These are phyloP conservation scores for Puccinia coronata DNA, from an alignment of 1,284 basidiomycete genomes.

Conservation along the genomic window DNA sequence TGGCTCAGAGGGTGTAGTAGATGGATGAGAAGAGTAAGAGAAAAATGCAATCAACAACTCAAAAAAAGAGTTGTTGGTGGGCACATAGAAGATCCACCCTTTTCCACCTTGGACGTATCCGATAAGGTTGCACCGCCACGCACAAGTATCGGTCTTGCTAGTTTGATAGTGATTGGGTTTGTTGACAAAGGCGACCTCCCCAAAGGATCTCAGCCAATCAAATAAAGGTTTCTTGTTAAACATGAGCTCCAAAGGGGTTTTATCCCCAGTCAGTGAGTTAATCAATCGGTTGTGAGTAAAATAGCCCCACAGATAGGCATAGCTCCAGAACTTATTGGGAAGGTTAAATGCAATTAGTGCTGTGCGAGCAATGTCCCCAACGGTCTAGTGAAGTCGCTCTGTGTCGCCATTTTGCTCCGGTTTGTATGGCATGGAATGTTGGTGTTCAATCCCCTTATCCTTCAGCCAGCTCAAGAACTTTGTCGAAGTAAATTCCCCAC, in stretches of 20 bases:
- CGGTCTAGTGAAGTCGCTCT: constrained; percentile 18
- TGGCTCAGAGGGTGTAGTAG: not conserved
- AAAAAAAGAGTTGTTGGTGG: not conserved
- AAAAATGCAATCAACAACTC: not conserved
- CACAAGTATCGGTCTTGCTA: not conserved
- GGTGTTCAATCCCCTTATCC: constrained; percentile 28
- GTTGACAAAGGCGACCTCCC: constrained; percentile 33
- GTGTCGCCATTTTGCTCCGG: constrained; percentile 50
- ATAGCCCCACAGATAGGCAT: constrained; percentile 12
- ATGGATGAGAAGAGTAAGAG: not conserved
- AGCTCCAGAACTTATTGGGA: constrained; percentile 15
- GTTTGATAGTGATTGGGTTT: not conserved
- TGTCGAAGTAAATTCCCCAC: not conserved
- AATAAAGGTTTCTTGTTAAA: not conserved
- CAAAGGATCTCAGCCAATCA: constrained; percentile 22
- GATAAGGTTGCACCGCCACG: constrained; percentile 1
- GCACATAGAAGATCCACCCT: constrained; percentile 15
- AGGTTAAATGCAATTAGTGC: not conserved
- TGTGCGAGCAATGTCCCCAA: constrained; percentile 34
- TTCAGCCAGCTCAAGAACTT: not conserved
- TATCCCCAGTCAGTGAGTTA: constrained; percentile 23
- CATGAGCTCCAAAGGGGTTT: constrained; percentile 7
- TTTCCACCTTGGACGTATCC: constrained; percentile 18
- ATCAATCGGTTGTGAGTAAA: constrained; percentile 22
- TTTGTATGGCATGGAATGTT: constrained; percentile 20